Base-by-base conservation (phyloP, 2,329 filamentous ascomycete species). In the Xylariaceae sp. region DNA sequence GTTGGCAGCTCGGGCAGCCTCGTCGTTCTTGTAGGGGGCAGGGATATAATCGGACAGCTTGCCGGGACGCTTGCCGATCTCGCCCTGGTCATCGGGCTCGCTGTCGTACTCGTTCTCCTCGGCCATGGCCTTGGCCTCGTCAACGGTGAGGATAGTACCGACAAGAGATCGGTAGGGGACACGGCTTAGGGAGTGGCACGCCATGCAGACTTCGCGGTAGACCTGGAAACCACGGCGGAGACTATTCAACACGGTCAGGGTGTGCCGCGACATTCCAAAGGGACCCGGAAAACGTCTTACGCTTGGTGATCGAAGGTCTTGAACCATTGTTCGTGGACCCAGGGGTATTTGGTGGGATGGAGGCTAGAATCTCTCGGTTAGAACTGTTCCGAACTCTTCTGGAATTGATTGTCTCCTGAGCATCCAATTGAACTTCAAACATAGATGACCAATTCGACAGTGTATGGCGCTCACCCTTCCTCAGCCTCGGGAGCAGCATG, bases 181-280 rank as follows among this genome's bases (percentile, higher is more conserved):
- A 73, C 92, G 87, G 68, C 75, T 83, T 50, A 98, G 83, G 49
- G 92, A 98, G 77, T 98, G 92, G 80, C 92, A 98, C 57, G 88
- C 88, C 47, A 89, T 81, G 78, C 92, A 98, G 61, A 98, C 92
- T 73, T 98, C 92, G 56, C 84, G 88, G 78, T 98, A 98, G 63
- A 98, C 92, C 73, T 95, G 89, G 81, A 97, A 98, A 70, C 92
- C 92, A 74, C 92, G 89, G 67, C 92, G 92, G 54, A 98, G 88
- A 59, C 89, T 95, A 53, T 39, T 19, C 32, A 11, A 30, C 18
- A 27, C 7, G n/a, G 38, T 48, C 23, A 48, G 46, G 36, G 23
- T n/a, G n/a, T n/a, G n/a, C n/a, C n/a, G 27, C 19, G 9, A 29
- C 4, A 0, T 15, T 19, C 14, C 15, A 26, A 17, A 3, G 26